Conservation (phyloP, 2,329 filamentous ascomycete genomes). For the Knufia fluminis region DNA sequence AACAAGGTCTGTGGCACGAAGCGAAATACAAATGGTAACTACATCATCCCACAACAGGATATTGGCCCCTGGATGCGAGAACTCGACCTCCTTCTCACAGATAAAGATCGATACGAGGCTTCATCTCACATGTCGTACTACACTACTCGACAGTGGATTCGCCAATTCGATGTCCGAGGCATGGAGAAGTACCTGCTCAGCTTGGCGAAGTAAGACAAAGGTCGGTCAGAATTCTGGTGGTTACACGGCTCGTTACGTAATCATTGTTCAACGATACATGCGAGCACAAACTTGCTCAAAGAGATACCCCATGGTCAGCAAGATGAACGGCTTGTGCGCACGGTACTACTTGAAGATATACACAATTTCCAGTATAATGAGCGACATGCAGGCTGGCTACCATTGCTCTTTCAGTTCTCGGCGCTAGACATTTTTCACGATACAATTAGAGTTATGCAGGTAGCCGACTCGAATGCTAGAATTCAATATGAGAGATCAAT, state of each 20-base stretch:
- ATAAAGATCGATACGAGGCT: slow-evolving; percentile 12
- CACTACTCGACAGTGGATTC: slow-evolving; percentile 5
- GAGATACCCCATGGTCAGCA: too few relatives aligned
- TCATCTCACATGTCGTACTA: slow-evolving; percentile 8
- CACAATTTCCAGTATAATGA: neutral
- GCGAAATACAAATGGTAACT: slow-evolving; percentile 4
- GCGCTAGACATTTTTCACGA: neutral
- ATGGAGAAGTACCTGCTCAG: slow-evolving; percentile 7
- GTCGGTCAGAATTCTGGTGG: neutral
- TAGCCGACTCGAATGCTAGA: too few relatives aligned
- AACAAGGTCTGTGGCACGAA: slow-evolving; percentile 8
- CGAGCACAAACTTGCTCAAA: too few relatives aligned
- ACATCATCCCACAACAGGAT: slow-evolving; percentile 11
- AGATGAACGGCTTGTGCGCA: too few relatives aligned
- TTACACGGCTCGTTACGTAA: neutral
- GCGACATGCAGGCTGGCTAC: neutral
- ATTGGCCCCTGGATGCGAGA: slow-evolving; percentile 9
- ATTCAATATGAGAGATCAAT: too few relatives aligned
- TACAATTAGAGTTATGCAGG: too few relatives aligned
- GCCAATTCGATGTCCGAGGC: neutral
- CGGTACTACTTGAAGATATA: too few relatives aligned
- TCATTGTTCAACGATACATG: too few relatives aligned
- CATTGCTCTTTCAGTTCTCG: neutral
- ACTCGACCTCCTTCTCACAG: slow-evolving; percentile 9
- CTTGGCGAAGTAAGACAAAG: slow-evolving; percentile 6